Percentiles rank a stretch among this genome's conserved stretches.
These are phyloP conservation scores for Globisporangium sylvaticum DNA, from an alignment of 352 stramenopile species.

Conservation along the genomic window DNA sequence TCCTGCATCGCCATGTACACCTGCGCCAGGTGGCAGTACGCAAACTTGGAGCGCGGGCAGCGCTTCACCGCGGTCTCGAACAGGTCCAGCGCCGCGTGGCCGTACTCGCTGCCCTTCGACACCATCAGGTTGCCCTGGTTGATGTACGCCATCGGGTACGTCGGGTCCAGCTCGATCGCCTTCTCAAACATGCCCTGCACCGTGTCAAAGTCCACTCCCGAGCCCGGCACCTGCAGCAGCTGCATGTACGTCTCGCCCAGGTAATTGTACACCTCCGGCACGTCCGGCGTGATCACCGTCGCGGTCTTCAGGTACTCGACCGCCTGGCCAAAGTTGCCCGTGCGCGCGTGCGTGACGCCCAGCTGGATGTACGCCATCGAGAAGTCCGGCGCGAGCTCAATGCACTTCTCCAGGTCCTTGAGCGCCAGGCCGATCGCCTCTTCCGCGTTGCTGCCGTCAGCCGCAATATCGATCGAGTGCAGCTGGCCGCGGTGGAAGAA, in stretches of 20 bases:
- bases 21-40: slow-evolving; percentile 77
- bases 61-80: slow-evolving; percentile 78
- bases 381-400: slow-evolving; percentile 67
- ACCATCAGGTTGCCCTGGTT: slow-evolving; percentile 81
- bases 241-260: slow-evolving; percentile 87
- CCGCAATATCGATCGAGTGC: slow-evolving; percentile 66
- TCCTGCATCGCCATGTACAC: slow-evolving; percentile 87
- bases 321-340: slow-evolving; percentile 66
- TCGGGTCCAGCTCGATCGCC: slow-evolving; percentile 69
- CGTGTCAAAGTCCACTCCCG: slow-evolving; percentile 42
- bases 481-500: slow-evolving; percentile 83
- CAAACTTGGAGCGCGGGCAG: slow-evolving; percentile 80
- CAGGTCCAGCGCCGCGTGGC: slow-evolving; percentile 59
- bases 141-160: slow-evolving; percentile 86
- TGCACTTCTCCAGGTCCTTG: slow-evolving; percentile 67
- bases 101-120: slow-evolving; percentile 68
- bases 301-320: slow-evolving; percentile 65
- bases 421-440: slow-evolving; percentile 50
- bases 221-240: slow-evolving; percentile 57
- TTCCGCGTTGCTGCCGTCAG: slow-evolving; percentile 49
- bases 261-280: slow-evolving; percentile 85
- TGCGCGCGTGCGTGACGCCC: slow-evolving; percentile 68
- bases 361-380: slow-evolving; percentile 83
- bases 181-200: slow-evolving; percentile 82
- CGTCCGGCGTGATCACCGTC: slow-evolving; percentile 59